phyloP scores from a whole-genome alignment of 1,284 basidiomycete genomes.

The Xerocomus tenax region DNA sequence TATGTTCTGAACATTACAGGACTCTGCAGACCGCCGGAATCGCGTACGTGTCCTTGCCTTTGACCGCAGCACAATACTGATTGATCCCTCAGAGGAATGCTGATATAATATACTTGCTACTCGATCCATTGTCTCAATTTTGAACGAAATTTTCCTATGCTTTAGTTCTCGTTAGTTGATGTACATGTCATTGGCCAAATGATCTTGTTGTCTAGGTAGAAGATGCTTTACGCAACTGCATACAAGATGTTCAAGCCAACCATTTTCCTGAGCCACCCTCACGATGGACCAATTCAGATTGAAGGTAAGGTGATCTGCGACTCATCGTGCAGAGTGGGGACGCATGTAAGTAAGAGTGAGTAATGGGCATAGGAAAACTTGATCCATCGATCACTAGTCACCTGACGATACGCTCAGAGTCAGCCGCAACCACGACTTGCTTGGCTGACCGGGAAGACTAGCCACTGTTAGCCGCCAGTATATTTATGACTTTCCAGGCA shows the following conservation, averaged over 20 bases:
- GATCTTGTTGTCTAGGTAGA: neutral
- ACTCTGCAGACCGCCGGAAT: slow-evolving; percentile 68
- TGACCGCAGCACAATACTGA: slow-evolving; percentile 7
- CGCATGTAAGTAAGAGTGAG: neutral
- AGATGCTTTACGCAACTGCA: neutral
- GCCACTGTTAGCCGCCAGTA: slow-evolving; percentile 21
- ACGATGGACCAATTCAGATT: neutral
- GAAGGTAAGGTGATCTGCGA: neutral
- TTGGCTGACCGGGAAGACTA: slow-evolving; percentile 18
- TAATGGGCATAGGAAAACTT: neutral
- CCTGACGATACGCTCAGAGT: slow-evolving; percentile 2
- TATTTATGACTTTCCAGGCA: slow-evolving; percentile 21
- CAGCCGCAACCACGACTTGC: slow-evolving; percentile 16
- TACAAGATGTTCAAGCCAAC: neutral
- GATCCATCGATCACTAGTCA: neutral
- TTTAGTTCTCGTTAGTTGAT: neutral
- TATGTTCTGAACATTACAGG: slow-evolving; percentile 15
- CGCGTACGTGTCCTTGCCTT: slow-evolving; percentile 40
- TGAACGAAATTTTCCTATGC: neutral
- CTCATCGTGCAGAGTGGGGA: neutral
- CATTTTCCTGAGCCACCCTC: neutral
- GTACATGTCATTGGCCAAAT: neutral
- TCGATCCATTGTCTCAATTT: neutral
- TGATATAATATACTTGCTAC: slow-evolving; percentile 30
- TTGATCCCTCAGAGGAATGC: slow-evolving; percentile 38